These are phyloP conservation scores for Plasmodium inui DNA, from an alignment of 169 alveolate genomes.

Conservation along the genomic window DNA sequence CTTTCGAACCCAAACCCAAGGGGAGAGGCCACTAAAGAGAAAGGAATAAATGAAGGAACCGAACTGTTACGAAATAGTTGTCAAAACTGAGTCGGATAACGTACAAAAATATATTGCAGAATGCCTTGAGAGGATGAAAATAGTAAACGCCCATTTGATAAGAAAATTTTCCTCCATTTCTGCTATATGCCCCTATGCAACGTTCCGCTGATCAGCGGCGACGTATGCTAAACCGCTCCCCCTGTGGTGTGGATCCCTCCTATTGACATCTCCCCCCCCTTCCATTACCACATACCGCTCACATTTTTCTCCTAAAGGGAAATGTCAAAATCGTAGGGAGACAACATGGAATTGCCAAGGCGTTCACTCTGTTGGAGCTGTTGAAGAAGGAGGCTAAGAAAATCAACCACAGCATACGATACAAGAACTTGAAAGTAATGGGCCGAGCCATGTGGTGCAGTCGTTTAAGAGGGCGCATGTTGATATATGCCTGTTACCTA, in stretches of 20 bases:
- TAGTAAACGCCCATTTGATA: constrained; percentile 13
- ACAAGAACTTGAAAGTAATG: constrained; percentile 36
- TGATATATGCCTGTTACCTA: not conserved
- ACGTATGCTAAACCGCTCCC: not conserved
- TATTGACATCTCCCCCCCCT: not conserved
- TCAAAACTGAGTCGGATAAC: constrained; percentile 5
- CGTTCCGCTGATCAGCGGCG: not conserved
- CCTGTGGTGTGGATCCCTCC: not conserved
- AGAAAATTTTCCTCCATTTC: not conserved
- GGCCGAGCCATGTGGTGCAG: not conserved
- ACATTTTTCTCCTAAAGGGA: constrained; percentile 15
- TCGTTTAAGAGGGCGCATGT: not conserved
- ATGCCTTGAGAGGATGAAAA: constrained; percentile 24
- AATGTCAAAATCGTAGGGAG: constrained; percentile 36
- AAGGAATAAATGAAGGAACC: not conserved
- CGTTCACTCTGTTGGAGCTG: constrained; percentile 43
- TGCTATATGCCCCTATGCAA: not conserved
- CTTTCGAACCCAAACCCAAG: not conserved
- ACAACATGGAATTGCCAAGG: constrained; percentile 44
- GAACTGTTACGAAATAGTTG: not conserved
- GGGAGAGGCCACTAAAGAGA: not conserved
- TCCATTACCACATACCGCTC: not conserved
- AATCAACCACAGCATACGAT: constrained; percentile 21
- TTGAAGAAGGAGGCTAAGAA: not conserved
- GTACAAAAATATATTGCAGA: constrained; percentile 20